phyloP scores from a whole-genome alignment of 2,329 filamentous ascomycete species.

The Apiospora arundinis region DNA sequence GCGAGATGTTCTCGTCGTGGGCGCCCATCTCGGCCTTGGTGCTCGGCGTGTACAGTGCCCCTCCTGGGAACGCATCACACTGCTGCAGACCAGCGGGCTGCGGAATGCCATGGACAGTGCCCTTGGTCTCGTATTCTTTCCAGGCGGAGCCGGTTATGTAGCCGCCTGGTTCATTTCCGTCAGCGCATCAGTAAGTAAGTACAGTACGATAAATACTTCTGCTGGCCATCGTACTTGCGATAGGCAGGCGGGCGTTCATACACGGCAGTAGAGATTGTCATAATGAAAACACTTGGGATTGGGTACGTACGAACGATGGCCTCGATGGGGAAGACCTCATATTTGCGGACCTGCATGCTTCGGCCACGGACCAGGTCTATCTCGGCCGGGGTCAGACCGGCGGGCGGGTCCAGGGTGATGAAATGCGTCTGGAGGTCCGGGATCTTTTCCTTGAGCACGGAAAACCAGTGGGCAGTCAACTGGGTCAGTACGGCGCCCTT shows the following conservation, averaged over 20 bases:
- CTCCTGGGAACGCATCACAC: constrained; percentile 69
- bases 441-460: constrained; percentile 50
- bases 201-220: neutral
- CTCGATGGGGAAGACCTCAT: constrained; percentile 80
- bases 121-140: constrained; percentile 73
- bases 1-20: constrained; percentile 86
- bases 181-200: neutral
- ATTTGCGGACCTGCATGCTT: constrained; percentile 77
- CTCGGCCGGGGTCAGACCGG: constrained; percentile 48
- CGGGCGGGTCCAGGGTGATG: constrained; percentile 44
- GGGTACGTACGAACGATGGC: constrained; percentile 58
- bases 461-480: constrained; percentile 60
- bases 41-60: constrained; percentile 76
- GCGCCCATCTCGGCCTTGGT: constrained; percentile 83
- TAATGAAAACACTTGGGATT: neutral
- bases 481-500: constrained; percentile 60
- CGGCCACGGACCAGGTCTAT: constrained; percentile 64
- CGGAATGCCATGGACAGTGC: constrained; percentile 80
- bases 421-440: constrained; percentile 60
- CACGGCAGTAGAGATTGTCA: constrained; percentile 39
- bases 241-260: neutral
- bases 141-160: constrained; percentile 89
- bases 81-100: constrained; percentile 72
- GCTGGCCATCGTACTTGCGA: neutral
- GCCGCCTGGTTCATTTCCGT: constrained; percentile 48